Base-by-base conservation (phyloP, 2,329 filamentous ascomycete genomes). In the Aureobasidium sp. region DNA sequence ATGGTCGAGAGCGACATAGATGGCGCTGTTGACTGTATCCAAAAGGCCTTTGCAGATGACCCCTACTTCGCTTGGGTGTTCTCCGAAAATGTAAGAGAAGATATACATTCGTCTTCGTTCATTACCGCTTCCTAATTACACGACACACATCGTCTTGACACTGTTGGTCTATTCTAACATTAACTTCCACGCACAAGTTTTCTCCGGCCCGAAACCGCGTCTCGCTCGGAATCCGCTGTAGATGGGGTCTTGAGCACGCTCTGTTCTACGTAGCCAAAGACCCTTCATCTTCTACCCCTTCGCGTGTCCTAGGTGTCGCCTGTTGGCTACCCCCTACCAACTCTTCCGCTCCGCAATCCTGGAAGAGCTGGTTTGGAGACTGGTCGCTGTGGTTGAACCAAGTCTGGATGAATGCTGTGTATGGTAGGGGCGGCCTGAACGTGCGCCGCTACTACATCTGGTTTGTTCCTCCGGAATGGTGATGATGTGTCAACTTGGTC, bases 191-290 rank as follows among this genome's bases (percentile, higher is more conserved):
- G 6, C 26, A 29, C 9, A 44, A 59, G 82, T 86, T 87, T 73
- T 82, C 82, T 60, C 71, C 78, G 17, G 70, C 77, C 51, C 81
- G 87, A 34, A 89, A 89, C 69, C 81, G 81, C 63, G 80, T 80
- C 36, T 88, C 85, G 15, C 78, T 89, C 17, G 80, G 79, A 1
- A 82, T 87, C 1, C 82, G 88, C 59, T 89, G 87, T 74, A 77
- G 78, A 66, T 90, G 87, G 84, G 87, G 87, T 29, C 87, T 90
- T 71, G 79, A 81, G 59, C 85, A 87, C 69, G 86, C 82, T 59
- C 80, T 88, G 41, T 88, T 90, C 74, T 83, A 87, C 67, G 85
- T 90, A 63, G 86, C 86, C 10, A 88, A 86, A 72, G 84, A 87
- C 67, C 75, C 79, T 4, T 75, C 78, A 0, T 74, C 59, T 26